Base-by-base conservation (phyloP, 805 yeast species). In the Tetrapisispora phaffii region DNA sequence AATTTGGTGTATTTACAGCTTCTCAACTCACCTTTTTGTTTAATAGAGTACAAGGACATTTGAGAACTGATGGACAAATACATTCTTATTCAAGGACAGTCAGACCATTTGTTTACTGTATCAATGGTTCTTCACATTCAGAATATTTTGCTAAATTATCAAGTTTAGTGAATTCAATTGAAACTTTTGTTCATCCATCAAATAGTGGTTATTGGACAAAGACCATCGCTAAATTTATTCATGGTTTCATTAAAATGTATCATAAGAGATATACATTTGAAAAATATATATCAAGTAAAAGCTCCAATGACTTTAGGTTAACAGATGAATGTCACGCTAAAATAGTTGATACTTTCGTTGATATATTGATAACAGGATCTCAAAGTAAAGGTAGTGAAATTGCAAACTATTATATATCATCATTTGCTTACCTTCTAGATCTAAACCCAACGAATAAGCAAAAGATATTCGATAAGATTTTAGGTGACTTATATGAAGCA, bases 151-250 rank as follows among this genome's bases (percentile, higher is more conserved):
- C 71, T 20, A 68, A 73, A 39, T 55, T 88, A 8, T 66, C 69
- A 26, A 71, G 79, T 0, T 66, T 84, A 22, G 52, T 82, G 17
- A 77, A 77, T 44, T 77, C 94, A 0, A 68, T 87, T 10, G 80
- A 76, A 50, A 84, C 95, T 19, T 85, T 82, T 62, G 80, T 79
- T 6, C 96, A 90, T 62, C 97, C 97, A 9, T 87, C 96, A 0
- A 88, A 87, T 59, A 62, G 72, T 15, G 97, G 96, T 0, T 72
- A 74, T 16, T 88, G 97, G 96, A 74, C 94, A 0, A 60, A 72
- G 23, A 67, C 80, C 4, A 74, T 89, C 23, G 71, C 93, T 1
- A 75, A 75, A 45, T 72, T 83, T 21, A 67, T 83, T 13, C 71
- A 73, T 47, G 74, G 78, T 34, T 63, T 85, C 42, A 73, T 80